These are phyloP conservation scores for Tylopilus vinaceipallidus DNA, from an alignment of 768 basidiomycete genomes.

Conservation along the genomic window DNA sequence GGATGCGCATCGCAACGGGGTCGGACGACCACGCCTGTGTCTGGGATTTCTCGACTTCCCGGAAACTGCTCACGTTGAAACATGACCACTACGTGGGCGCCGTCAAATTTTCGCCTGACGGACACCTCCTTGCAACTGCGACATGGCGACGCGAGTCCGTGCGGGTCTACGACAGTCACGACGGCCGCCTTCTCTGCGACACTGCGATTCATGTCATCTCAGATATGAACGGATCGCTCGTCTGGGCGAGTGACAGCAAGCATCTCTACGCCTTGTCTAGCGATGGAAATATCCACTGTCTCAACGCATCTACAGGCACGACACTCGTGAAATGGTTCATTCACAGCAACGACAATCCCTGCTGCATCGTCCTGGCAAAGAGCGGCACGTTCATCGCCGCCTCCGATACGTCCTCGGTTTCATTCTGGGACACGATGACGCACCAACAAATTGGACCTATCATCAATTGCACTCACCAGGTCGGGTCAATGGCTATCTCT, in stretches of 20 bases:
- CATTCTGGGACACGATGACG: constrained; percentile 7
- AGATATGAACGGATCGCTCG: neutral
- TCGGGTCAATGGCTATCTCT: neutral
- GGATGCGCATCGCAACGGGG: no score
- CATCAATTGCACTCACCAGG: neutral
- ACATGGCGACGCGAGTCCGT: no score
- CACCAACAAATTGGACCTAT: neutral
- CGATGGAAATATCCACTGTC: neutral
- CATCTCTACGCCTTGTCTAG: neutral
- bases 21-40: no score
- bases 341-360: neutral
- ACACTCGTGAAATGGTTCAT: no score
- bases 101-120: no score
- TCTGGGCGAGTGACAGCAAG: neutral
- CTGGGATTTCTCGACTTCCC: no score
- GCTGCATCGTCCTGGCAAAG: neutral
- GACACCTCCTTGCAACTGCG: no score
- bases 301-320: neutral
- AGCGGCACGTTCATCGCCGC: neutral
- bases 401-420: neutral
- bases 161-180: no score
- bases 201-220: neutral
- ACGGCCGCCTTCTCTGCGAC: neutral
- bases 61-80: no score
- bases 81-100: no score